Conservation (phyloP, 1,284 basidiomycete genomes). For the Ceratobasidium sp. region DNA sequence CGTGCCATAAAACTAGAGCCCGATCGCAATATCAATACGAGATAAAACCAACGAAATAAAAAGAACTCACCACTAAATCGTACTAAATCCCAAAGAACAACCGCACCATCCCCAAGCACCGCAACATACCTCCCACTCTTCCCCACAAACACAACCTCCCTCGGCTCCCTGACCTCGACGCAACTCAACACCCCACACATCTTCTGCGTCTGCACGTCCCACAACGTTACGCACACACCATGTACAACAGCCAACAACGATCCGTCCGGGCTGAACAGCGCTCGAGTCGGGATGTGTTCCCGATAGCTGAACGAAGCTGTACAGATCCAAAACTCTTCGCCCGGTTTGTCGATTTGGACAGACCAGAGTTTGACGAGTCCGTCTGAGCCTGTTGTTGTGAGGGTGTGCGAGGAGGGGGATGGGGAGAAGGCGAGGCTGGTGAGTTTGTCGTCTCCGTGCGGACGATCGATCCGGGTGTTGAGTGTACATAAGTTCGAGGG, state of each 20-base stretch:
- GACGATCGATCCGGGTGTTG: conserved; percentile 91
- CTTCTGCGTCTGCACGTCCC: conserved; percentile 70
- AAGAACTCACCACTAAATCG: conserved; percentile 71
- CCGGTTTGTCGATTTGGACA: conserved; percentile 29
- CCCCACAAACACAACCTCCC: conserved; percentile 68
- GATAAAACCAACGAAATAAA: conserved; percentile 11
- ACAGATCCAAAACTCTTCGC: conserved; percentile 80
- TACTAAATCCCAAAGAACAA: conserved; percentile 87
- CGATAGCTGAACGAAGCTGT: conserved; percentile 80
- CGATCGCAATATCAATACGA: conserved; percentile 18
- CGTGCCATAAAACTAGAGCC: conserved; percentile 70
- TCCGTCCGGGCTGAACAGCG: conserved; percentile 87
- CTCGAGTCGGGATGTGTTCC: conserved; percentile 72
- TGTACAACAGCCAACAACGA: conserved; percentile 86
- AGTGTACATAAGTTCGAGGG: conserved; percentile 58
- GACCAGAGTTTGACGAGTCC: conserved; percentile 78
- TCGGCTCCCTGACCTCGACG: conserved; percentile 53
- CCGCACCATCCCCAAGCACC: conserved; percentile 65
- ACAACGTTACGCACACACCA: conserved; percentile 78
- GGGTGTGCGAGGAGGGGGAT: conserved; percentile 57
- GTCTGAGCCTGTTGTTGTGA: conserved; percentile 76
- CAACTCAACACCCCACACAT: conserved; percentile 61
- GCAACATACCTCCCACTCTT: conserved; percentile 72
- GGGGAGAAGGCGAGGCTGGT: conserved; percentile 80
- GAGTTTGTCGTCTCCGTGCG: conserved; percentile 79